These are phyloP conservation scores for Boletus holoroseus DNA, from an alignment of 1,284 basidiomycete genomes.

Conservation along the genomic window DNA sequence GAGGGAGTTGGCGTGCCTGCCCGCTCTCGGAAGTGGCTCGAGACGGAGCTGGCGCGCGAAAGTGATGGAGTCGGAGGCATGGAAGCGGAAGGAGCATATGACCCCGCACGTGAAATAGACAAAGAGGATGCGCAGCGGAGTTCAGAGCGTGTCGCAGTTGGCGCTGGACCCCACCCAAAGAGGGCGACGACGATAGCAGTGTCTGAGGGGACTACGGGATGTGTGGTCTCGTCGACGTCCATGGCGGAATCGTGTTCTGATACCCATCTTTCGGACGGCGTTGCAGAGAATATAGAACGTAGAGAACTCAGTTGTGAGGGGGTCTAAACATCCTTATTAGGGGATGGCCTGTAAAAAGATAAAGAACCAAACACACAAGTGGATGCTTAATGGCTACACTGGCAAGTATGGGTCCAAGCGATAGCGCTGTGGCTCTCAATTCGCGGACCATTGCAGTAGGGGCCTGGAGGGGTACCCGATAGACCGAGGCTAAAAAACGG, in stretches of 20 bases:
- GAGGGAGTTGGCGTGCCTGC: slow-evolving; percentile 15
- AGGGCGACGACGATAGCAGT: slow-evolving; percentile 55
- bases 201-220: slow-evolving; percentile 36
- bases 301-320: slow-evolving; percentile 43
- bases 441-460: slow-evolving; percentile 56
- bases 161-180: slow-evolving; percentile 64
- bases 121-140: slow-evolving; percentile 36
- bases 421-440: slow-evolving; percentile 50
- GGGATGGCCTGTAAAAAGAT: background rate
- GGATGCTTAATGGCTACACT: slow-evolving; percentile 64
- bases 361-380: slow-evolving; percentile 42
- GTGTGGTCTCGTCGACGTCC: slow-evolving; percentile 10
- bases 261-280: slow-evolving; percentile 7
- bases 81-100: slow-evolving; percentile 35
- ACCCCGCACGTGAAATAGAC: slow-evolving; percentile 35
- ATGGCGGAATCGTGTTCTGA: slow-evolving; percentile 9
- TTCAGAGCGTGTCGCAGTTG: slow-evolving; percentile 36
- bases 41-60: slow-evolving; percentile 46
- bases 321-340: slow-evolving; percentile 34
- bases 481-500: slow-evolving; percentile 53
- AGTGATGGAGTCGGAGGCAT: slow-evolving; percentile 38
- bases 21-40: slow-evolving; percentile 20
- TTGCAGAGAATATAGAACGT: slow-evolving; percentile 35
- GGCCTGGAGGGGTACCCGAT: slow-evolving; percentile 65
- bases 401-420: slow-evolving; percentile 48